A percentile compares a stretch with the other conserved stretches of the same genome.
Evolutionary conservation across 2,329 filamentous ascomycete species (phyloP).

Genomic region (Lojkania enalia): DNA sequence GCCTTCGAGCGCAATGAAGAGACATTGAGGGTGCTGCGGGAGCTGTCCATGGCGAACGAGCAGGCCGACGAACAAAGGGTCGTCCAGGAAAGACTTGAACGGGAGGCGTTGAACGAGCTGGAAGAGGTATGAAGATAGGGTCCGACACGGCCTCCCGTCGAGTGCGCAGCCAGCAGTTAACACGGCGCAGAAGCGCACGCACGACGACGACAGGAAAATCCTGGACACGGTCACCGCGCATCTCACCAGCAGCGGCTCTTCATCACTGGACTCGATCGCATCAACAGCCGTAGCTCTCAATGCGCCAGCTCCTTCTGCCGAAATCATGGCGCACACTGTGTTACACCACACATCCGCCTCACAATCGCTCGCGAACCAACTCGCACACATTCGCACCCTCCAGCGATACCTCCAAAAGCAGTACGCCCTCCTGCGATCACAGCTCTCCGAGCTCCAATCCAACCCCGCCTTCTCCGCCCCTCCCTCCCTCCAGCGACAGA

Average conservation of each 20-base stretch:
- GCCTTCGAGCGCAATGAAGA: conserved; percentile 85
- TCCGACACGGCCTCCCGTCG: conserved; percentile 9
- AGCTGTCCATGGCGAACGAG: conserved; percentile 76
- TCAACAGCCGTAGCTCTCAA: conserved; percentile 43
- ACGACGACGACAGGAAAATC: conserved; percentile 29
- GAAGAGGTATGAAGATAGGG: conserved; percentile 34
- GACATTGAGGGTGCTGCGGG: conserved; percentile 74
- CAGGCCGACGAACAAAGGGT: conserved; percentile 71
- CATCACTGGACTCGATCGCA: conserved; percentile 42
- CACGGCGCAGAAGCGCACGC: conserved; percentile 19
- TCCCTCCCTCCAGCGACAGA: conserved; percentile 65
- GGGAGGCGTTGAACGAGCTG: conserved; percentile 61
- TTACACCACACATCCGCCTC: conserved; percentile 36
- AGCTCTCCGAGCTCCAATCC: conserved; percentile 34
- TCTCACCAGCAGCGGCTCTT: conserved; percentile 34
- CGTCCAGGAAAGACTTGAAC: conserved; percentile 62
- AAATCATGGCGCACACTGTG: conserved; percentile 39
- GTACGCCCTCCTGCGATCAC: conserved; percentile 32
- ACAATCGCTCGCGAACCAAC: conserved; percentile 37
- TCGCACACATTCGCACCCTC: conserved; percentile 37
- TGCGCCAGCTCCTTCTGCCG: conserved; percentile 29
- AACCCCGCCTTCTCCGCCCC: conserved; percentile 50
- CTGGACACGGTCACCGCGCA: conserved; percentile 25
- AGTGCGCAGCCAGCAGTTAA: conserved; percentile 9
- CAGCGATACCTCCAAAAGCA: conserved; percentile 40